phyloP scores from a whole-genome alignment of 1,284 basidiomycete species.

The Ceratobasidium sp. region DNA sequence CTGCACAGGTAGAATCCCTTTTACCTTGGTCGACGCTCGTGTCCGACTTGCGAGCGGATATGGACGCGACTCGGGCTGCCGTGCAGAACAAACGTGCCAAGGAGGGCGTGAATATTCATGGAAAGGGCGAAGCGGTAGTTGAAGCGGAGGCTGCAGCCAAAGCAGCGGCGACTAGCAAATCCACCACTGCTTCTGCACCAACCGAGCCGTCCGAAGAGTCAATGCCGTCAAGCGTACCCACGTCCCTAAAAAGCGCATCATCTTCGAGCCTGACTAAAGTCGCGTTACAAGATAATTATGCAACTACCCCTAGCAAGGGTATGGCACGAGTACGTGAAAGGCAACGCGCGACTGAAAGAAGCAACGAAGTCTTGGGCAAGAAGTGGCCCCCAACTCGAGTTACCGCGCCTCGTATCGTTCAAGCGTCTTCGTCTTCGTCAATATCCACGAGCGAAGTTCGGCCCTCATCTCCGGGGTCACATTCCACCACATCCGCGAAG shows the following conservation, averaged over 20 bases:
- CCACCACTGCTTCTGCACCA: background rate
- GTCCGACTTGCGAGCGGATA: constrained; percentile 1
- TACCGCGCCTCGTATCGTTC: background rate
- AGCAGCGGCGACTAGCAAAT: background rate
- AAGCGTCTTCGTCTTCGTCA: constrained; percentile 1
- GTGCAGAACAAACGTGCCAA: constrained; percentile 3
- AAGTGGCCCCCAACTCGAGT: constrained; percentile 22
- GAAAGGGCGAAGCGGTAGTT: constrained; percentile 31
- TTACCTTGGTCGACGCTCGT: constrained; percentile 15
- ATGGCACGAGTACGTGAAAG: constrained; percentile 17
- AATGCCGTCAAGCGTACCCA: background rate
- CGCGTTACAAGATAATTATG: background rate
- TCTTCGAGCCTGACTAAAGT: background rate
- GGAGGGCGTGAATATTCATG: constrained; percentile 24
- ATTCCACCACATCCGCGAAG: background rate
- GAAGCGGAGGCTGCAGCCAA: constrained; percentile 5
- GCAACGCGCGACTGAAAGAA: constrained; percentile 7
- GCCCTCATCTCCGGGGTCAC: background rate
- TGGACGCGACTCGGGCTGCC: constrained; percentile 5
- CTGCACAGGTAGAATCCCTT: constrained; percentile 22
- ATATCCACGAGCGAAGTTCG: background rate
- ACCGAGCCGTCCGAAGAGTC: background rate
- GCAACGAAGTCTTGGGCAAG: constrained; percentile 27
- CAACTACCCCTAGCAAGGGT: constrained; percentile 1
- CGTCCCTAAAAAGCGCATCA: background rate